Base-by-base conservation (phyloP, 352 stramenopile species). In the Globisporangium cylindrosporum region DNA sequence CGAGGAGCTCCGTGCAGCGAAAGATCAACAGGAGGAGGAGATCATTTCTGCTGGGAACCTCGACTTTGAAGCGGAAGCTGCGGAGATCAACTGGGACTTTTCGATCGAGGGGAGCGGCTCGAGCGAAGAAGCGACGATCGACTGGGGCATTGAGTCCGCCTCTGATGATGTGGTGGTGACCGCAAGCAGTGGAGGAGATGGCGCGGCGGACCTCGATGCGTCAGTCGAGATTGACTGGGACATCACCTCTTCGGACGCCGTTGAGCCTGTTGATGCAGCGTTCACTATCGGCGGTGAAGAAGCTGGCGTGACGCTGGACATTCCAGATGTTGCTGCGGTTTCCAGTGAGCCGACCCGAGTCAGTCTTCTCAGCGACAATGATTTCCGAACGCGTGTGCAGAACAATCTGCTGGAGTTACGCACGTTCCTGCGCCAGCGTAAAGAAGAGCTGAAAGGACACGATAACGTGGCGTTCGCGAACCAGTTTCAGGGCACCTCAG, bases 321-420 rank as follows among this genome's bases (percentile, higher is more conserved):
- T 62, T 43, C 14, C 5, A 27, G n/a, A 15, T 22, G 54, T 51
- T 29, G 12, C 43, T 22, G 43, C 25, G 38, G 32, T 27, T 6
- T 62, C 62, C 10, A 62, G 64, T 36, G 66, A 74, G 29, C 20
- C 57, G 43, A 81, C 83, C 4, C 82, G 82, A 49, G 82, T 90
- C 7, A 75, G 64, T 9, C 72, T 92, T 51, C 64, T 93, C 32
- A 72, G 68, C n/a, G 71, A 86, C 25, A 82, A 69, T 36, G 83
- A 89, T 5, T 88, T 91, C 41, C 82, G 86, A 5, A 77, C 77
- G 12, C 74, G 79, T 51, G 71, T 89, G 14, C 73, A 88, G 32
- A 94, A 94, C 64, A 81, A 94, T 70, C 63, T 94, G 29, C 69
- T 92, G n/a, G 86, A 94, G 63, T 68, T 94, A 7, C 80, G 75